A percentile compares a stretch with the other conserved stretches of the same genome.
These are phyloP conservation scores for Ascobolus immersus DNA, from an alignment of 495 filamentous ascomycete species.

Conservation along the genomic window DNA sequence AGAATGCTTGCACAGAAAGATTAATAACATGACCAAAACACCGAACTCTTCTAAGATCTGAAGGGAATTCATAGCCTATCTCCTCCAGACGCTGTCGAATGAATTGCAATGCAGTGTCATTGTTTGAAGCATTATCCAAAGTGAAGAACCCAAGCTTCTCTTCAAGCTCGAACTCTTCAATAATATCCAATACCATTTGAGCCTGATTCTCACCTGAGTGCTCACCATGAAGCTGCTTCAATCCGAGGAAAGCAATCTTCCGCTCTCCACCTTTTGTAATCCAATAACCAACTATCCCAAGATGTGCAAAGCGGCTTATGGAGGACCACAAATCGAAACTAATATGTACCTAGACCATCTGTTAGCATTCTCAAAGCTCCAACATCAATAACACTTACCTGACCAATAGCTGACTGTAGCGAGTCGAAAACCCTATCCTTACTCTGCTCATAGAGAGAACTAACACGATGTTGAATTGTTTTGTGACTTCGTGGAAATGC, in stretches of 20 bases:
- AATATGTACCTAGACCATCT: not conserved
- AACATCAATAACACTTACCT: too few species aligned
- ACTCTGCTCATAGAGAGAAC: too few species aligned
- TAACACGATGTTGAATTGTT: too few species aligned
- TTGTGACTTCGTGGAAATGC: too few species aligned
- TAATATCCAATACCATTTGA: constrained; percentile 1
- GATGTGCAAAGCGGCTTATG: not conserved
- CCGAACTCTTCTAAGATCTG: constrained; percentile 3
- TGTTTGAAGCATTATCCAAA: constrained; percentile 9
- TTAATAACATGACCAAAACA: constrained; percentile 8
- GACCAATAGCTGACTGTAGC: not conserved
- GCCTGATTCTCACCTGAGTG: constrained; percentile 7
- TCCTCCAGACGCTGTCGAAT: not conserved
- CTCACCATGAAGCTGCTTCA: not conserved
- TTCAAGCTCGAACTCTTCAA: constrained; percentile 7
- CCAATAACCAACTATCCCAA: constrained; percentile 3
- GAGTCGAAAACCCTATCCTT: too few species aligned
- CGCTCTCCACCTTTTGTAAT: not conserved
- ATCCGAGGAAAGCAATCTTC: not conserved
- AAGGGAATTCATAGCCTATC: not conserved
- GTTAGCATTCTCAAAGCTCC: too few species aligned
- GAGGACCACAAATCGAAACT: constrained; percentile 3
- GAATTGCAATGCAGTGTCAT: constrained; percentile 4
- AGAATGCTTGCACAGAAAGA: constrained; percentile 4
- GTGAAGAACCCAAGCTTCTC: constrained; percentile 5